Base-by-base conservation (phyloP, 805 yeast genomes). In the Starmerella ratchasimensis region DNA sequence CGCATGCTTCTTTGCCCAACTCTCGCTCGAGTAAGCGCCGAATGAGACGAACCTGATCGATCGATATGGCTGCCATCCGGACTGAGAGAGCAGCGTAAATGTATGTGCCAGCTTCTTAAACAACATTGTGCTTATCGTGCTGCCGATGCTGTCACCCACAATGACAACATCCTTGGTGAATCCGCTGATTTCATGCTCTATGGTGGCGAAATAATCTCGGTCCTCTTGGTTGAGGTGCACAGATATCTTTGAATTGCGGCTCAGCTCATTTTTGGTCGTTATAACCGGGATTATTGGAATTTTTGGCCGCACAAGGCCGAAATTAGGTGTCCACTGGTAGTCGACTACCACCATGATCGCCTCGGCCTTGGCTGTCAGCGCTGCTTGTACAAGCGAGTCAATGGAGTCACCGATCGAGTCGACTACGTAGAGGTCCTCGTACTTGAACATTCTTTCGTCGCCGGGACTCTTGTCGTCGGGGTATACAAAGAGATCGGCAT, bases 61-160 rank as follows among this genome's bases (percentile, higher is more conserved):
- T 11, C 49, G 25, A 17, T 32, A 19, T 6, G 49, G 49, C n/a
- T 19, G 17, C 45, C 45, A 46, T 16, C 45, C 42, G 4, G 26
- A 19, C 4, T 24, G 7, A 14, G 8, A 3, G 18, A 46, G 28
- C 1, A 15, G 15, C 3, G 23, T 14, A 10, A 37, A 37, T 5
- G 34, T 24, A 5, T 19, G 13, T 11, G 39, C 37, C 25, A 39
- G 18, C 22, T 37, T 42, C 11, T 16, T 10, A 13, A 46, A 34
- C 7, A 28, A 21, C 2, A 41, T 39, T 1, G 39, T 27, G 21
- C 37, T 31, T 25, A 26, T 28, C 2, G 41, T 18, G 5, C 38
- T 16, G n/a, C 27, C 32, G 2, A 41, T 36, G 11, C 39, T 23
- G 31, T 38, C 41, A 15, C 42, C 42, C 3, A 46, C 28, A 1